Conservation (phyloP, 345 rosid genomes). For the Salix viminalis region DNA sequence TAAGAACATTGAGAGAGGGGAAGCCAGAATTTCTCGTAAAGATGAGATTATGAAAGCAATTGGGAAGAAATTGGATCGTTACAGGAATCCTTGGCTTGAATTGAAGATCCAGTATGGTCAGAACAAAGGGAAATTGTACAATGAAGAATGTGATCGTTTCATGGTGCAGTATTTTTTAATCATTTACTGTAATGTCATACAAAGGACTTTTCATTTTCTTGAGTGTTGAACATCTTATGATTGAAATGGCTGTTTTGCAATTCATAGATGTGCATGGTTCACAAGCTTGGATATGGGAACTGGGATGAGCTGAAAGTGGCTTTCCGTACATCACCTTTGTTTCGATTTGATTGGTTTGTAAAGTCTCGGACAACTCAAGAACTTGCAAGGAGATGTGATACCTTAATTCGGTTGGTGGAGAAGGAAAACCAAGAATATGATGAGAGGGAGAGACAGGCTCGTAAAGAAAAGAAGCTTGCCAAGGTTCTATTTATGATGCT, state of each 20-base stretch:
- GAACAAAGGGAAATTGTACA: slow-evolving; percentile 92
- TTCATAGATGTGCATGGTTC: slow-evolving; percentile 90
- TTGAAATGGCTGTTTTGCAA: slow-evolving; percentile 4
- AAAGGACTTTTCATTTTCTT: neutral
- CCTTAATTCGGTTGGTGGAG: slow-evolving; percentile 88
- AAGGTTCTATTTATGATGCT: slow-evolving; percentile 43
- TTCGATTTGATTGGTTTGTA: slow-evolving; percentile 96
- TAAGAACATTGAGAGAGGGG: slow-evolving; percentile 96
- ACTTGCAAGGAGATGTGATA: slow-evolving; percentile 94
- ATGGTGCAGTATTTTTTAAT: slow-evolving; percentile 43
- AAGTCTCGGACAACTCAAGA: slow-evolving; percentile 94
- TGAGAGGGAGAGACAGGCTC: slow-evolving; percentile 95
- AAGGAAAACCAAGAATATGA: slow-evolving; percentile 97
- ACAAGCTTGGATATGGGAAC: slow-evolving; percentile 95
- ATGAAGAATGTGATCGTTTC: slow-evolving; percentile 95
- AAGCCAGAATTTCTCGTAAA: slow-evolving; percentile 89
- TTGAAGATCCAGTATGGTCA: slow-evolving; percentile 97
- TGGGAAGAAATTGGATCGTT: slow-evolving; percentile 94
- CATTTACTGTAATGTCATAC: neutral
- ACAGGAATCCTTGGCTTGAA: slow-evolving; percentile 97
- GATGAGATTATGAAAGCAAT: slow-evolving; percentile 99
- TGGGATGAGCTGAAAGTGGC: slow-evolving; percentile 97
- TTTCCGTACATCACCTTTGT: slow-evolving; percentile 73
- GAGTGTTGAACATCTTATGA: neutral
- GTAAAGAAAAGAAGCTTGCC: slow-evolving; percentile 94